Conservation (phyloP, 306 rosid genomes). For the Prunus mira region DNA sequence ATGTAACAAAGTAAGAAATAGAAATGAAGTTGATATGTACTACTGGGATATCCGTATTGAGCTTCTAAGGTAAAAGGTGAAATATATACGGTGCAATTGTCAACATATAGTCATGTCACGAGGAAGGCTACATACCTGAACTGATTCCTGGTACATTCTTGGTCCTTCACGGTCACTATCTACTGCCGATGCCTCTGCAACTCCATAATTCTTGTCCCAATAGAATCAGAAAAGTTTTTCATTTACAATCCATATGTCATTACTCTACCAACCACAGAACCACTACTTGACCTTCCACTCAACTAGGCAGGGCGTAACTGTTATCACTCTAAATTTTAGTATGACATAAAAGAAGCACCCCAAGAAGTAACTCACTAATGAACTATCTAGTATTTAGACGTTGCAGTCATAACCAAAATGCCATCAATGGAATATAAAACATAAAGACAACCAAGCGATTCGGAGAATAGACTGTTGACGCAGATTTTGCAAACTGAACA, state of each 20-base stretch:
- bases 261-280: constrained; percentile 39
- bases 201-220: constrained; percentile 35
- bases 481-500: constrained; percentile 75
- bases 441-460: constrained; percentile 29
- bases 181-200: constrained; percentile 32
- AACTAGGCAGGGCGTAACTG: constrained; percentile 32
- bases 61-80: background rate
- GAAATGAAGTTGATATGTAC: background rate
- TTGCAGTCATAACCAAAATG: constrained; percentile 34
- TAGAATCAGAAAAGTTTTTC: constrained; percentile 24
- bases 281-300: constrained; percentile 27
- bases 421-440: constrained; percentile 42
- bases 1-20: background rate
- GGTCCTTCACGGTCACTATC: constrained; percentile 32
- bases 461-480: constrained; percentile 43
- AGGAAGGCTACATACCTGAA: constrained; percentile 48
- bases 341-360: constrained; percentile 34
- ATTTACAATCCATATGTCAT: constrained; percentile 24
- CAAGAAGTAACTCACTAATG: constrained; percentile 38
- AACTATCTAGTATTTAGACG: constrained; percentile 21
- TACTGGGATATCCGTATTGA: background rate
- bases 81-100: background rate
- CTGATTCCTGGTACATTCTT: constrained; percentile 23
- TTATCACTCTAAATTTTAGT: constrained; percentile 24
- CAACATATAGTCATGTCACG: constrained; percentile 14